A percentile compares a stretch with the other conserved stretches of the same genome.
These are phyloP conservation scores for Cyamopsis tetragonoloba DNA, from an alignment of 306 rosid genomes.

Conservation along the genomic window DNA sequence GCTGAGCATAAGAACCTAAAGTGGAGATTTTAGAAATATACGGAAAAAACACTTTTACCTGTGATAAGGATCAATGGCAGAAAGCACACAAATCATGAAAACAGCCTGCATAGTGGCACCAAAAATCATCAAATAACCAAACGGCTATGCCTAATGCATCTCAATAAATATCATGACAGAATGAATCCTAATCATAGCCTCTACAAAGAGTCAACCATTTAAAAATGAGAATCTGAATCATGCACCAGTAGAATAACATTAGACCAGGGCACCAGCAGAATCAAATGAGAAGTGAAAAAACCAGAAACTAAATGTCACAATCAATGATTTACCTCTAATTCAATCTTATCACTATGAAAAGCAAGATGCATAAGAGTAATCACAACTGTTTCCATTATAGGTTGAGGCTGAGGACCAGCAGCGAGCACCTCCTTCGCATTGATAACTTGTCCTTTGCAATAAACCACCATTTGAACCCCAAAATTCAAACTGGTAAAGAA, in stretches of 20 bases:
- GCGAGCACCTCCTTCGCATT: conserved; percentile 72
- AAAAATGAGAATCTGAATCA: neutral
- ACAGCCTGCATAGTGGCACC: conserved; percentile 62
- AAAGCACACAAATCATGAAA: conserved; percentile 80
- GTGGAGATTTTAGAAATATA: neutral
- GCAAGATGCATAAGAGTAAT: conserved; percentile 88
- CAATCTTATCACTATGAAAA: conserved; percentile 75
- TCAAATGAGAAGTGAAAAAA: neutral
- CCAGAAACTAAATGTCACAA: neutral
- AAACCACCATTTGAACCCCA: conserved; percentile 67
- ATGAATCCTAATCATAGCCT: neutral
- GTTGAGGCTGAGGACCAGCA: conserved; percentile 69
- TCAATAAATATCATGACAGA: neutral
- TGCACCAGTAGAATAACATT: neutral
- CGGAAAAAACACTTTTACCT: conserved; percentile 47
- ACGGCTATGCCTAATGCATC: neutral
- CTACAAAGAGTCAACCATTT: neutral
- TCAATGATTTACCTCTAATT: conserved; percentile 55
- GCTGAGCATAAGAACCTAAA: conserved; percentile 19
- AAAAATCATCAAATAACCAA: conserved; percentile 16
- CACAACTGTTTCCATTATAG: conserved; percentile 69
- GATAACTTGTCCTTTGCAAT: conserved; percentile 54
- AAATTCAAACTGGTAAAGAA: conserved; percentile 62
- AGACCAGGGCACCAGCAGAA: neutral
- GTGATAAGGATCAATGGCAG: conserved; percentile 80